phyloP scores from a whole-genome alignment of 306 rosid species.

The Castanea mollissima region DNA sequence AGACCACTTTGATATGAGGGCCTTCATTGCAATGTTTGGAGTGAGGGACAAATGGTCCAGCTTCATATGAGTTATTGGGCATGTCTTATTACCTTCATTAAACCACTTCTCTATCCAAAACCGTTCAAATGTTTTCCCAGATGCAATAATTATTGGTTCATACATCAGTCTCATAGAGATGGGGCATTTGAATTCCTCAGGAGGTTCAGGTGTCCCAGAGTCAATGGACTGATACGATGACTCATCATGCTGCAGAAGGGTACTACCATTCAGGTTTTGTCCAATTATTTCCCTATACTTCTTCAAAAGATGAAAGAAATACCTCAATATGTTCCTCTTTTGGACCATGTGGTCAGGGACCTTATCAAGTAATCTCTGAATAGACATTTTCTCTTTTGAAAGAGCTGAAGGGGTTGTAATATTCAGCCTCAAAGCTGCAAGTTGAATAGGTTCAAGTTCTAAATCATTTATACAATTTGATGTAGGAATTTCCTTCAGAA shows the following conservation, averaged over 20 bases:
- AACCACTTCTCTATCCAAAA: conserved; percentile 36
- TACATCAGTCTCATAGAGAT: conserved; percentile 33
- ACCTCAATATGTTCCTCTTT: conserved; percentile 37
- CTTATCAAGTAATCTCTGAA: conserved; percentile 30
- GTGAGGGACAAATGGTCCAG: conserved; percentile 14
- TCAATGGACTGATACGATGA: conserved; percentile 6
- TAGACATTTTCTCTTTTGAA: conserved; percentile 41
- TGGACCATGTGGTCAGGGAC: background rate
- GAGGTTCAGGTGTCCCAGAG: conserved; percentile 16
- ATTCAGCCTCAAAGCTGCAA: conserved; percentile 41
- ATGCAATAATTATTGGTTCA: conserved; percentile 30
- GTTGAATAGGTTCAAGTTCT: conserved; percentile 47
- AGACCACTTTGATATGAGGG: conserved; percentile 32
- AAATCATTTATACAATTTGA: conserved; percentile 23
- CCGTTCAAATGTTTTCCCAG: conserved; percentile 33
- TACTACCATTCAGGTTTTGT: conserved; percentile 13
- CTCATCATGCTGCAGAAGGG: conserved; percentile 4
- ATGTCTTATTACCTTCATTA: conserved; percentile 24
- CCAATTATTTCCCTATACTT: conserved; percentile 33
- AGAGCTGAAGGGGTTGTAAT: conserved; percentile 30
- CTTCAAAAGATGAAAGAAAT: conserved; percentile 41
- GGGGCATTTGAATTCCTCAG: conserved; percentile 30
- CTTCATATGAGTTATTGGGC: conserved; percentile 24
- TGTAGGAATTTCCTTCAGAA: conserved; percentile 29
- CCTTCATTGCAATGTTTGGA: conserved; percentile 28